phyloP scores from a whole-genome alignment of 1,284 basidiomycete genomes.

The Cystobasidium slooffiae region DNA sequence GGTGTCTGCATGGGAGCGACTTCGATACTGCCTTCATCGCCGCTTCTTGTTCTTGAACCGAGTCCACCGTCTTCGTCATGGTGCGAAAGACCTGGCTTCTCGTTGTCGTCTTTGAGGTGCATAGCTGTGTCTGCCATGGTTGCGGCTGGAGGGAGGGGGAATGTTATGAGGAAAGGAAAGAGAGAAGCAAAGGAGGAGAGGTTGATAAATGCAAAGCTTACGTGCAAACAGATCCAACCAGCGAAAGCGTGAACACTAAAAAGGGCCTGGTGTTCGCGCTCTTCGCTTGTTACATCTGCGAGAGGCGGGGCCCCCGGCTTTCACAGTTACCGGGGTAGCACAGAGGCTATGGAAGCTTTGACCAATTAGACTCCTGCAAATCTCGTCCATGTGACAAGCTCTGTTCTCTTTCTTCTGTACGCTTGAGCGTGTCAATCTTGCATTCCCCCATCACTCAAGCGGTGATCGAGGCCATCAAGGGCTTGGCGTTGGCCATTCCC shows the following conservation, averaged over 20 bases:
- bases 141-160: background rate
- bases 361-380: too few relatives aligned
- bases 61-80: slow-evolving; percentile 6
- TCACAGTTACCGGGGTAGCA: too few relatives aligned
- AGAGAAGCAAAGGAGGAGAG: slow-evolving; percentile 1
- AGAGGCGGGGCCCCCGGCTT: too few relatives aligned
- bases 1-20: background rate
- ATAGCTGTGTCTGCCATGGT: slow-evolving; percentile 4
- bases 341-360: too few relatives aligned
- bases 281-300: background rate
- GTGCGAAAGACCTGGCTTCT: slow-evolving; percentile 1
- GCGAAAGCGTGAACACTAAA: background rate
- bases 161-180: background rate
- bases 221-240: background rate
- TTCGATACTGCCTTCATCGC: background rate
- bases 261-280: background rate
- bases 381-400: too few relatives aligned
- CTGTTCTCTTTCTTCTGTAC: too few relatives aligned
- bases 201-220: background rate
- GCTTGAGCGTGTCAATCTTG: too few relatives aligned
- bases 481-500: background rate
- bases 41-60: background rate
- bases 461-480: background rate
- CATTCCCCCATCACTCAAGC: too few relatives aligned
- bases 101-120: slow-evolving; percentile 19